These are phyloP conservation scores for Mucor circinelloides DNA, from an alignment of 371 early-diverging fungal species.

Conservation along the genomic window DNA sequence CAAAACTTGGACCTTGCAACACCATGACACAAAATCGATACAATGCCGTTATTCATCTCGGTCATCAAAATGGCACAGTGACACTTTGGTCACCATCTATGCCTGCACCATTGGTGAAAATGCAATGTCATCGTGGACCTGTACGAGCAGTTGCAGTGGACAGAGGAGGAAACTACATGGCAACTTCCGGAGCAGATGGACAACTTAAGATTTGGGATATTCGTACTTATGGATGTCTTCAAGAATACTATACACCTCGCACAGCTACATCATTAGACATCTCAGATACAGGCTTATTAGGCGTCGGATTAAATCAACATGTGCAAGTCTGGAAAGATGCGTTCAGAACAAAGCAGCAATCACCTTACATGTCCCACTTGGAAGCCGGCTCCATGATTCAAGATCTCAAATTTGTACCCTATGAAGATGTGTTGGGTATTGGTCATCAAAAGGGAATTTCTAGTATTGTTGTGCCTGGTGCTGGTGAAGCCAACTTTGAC, in stretches of 20 bases:
- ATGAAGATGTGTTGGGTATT: constrained; percentile 96
- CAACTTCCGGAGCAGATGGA: constrained; percentile 91
- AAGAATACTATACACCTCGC: constrained; percentile 77
- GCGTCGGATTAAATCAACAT: constrained; percentile 80
- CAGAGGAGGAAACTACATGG: constrained; percentile 88
- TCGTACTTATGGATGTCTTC: constrained; percentile 81
- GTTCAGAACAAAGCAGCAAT: constrained; percentile 69
- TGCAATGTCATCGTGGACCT: constrained; percentile 92
- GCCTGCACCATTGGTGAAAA: constrained; percentile 87
- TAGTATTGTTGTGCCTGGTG: constrained; percentile 91
- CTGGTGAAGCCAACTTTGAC: constrained; percentile 98
- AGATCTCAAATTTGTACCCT: constrained; percentile 86
- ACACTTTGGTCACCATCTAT: constrained; percentile 94
- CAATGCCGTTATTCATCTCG: constrained; percentile 94
- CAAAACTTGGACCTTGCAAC: constrained; percentile 79
- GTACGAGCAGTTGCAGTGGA: constrained; percentile 90
- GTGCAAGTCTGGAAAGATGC: constrained; percentile 91
- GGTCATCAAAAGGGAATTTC: constrained; percentile 88
- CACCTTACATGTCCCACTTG: constrained; percentile 92
- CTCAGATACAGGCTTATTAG: constrained; percentile 87
- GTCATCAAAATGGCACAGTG: constrained; percentile 93
- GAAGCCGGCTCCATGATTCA: constrained; percentile 58
- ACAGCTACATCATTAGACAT: constrained; percentile 80
- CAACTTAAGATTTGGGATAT: constrained; percentile 97
- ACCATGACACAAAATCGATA: constrained; percentile 91